Base-by-base conservation (phyloP, 2,329 filamentous ascomycete species). In the Trichoderma afroharzianum region DNA sequence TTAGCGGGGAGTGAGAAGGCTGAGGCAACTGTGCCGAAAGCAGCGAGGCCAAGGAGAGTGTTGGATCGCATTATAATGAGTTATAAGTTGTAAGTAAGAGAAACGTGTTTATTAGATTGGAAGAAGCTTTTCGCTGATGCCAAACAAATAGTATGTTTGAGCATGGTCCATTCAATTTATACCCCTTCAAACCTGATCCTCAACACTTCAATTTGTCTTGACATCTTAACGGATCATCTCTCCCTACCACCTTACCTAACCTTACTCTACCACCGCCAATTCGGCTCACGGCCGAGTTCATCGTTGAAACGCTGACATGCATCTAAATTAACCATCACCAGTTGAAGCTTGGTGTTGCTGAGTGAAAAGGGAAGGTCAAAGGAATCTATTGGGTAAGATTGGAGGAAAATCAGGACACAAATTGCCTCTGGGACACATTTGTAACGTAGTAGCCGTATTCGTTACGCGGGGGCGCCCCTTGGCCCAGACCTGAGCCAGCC, bases 11-110 rank as follows among this genome's bases (percentile, higher is more conserved):
- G 67, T 6, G 70, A 63, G 33, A 68, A 73, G 3, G 72, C 68
- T 11, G 72, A 74, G 26, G 74, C 72, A 1, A 72, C 72, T 5
- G 72, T 58, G 32, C 74, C 74, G 0, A 76, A 62, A 1, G 71
- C 50, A 15, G 63, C 72, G 15, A 72, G 30, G 18, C 68, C 39
- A 32, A 72, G 28, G 28, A 74, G 36, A 62, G 68, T 32, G 53
- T 53, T 63, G 32, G 68, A 64, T 30, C 57, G 47, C 72, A 74
- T 73, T 21, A 28, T 72, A 12, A 43, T 43, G n/a, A 30, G 15
- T 43, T 39, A 26, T 63, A 7, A 6, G 7, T 6, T 43, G 12
- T 50, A 21, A 21, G n/a, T 21, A 12, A 21, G 15, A 28, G 28
- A 30, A 30, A 15, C 11, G 12, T 14, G 39, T 26, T 28, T 50